phyloP scores from a whole-genome alignment of 805 yeast species.

The Candida nemodendra region DNA sequence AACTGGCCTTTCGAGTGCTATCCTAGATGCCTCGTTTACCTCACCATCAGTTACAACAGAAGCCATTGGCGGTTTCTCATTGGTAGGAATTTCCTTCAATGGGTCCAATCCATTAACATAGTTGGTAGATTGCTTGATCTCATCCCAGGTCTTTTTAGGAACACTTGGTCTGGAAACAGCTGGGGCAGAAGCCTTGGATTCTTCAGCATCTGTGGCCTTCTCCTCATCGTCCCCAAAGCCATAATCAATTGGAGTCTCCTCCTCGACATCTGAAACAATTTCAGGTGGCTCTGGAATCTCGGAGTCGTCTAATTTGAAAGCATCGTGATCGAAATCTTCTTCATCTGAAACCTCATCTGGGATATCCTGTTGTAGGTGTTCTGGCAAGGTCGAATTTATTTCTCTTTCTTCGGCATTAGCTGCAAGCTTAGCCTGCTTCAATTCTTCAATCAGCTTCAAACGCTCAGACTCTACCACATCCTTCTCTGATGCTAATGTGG shows the following conservation, averaged over 20 bases:
- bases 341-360: conserved; percentile 27
- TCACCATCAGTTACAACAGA: conserved; percentile 26
- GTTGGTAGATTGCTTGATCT: conserved; percentile 24
- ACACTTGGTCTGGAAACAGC: conserved; percentile 19
- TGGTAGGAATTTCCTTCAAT: conserved; percentile 36
- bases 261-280: conserved; percentile 26
- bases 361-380: conserved; percentile 43
- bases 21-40: conserved; percentile 11
- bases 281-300: conserved; percentile 28
- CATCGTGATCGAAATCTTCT: conserved; percentile 28
- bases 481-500: conserved; percentile 42
- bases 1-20: conserved; percentile 4
- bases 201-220: conserved; percentile 33
- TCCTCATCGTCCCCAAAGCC: conserved; percentile 34
- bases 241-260: conserved; percentile 23
- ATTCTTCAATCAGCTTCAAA: conserved; percentile 33
- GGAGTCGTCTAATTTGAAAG: conserved; percentile 27
- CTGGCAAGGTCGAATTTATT: conserved; percentile 51
- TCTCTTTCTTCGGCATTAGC: conserved; percentile 43
- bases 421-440: conserved; percentile 37
- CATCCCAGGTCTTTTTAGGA: conserved; percentile 30
- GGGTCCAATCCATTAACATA: conserved; percentile 35
- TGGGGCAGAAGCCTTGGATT: conserved; percentile 30
- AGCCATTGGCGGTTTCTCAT: conserved; percentile 38
- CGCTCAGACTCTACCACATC: conserved; percentile 42